Percentiles rank a stretch among this genome's conserved stretches.
Evolutionary conservation across 768 basidiomycete species (phyloP).

Genomic region (Mycena galopus): DNA sequence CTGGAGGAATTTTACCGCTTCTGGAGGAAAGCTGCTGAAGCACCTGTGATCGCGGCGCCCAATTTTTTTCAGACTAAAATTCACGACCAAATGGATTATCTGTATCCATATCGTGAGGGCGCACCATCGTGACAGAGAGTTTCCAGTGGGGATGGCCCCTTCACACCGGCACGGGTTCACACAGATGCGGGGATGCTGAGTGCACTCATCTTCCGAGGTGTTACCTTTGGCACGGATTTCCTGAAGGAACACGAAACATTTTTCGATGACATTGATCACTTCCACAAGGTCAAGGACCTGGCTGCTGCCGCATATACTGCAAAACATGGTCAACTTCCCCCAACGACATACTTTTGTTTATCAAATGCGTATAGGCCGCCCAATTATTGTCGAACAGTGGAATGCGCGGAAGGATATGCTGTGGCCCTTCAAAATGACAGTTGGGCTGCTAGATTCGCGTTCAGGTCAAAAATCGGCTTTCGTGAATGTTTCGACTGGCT

Average conservation of each 20-base stretch:
- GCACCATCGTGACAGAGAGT: not conserved
- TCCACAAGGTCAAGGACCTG: not conserved
- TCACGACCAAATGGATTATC: not conserved
- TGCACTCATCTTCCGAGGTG: not conserved
- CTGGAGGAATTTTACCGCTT: not conserved
- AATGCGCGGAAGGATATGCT: not conserved
- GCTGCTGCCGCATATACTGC: no score
- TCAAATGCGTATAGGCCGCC: not conserved
- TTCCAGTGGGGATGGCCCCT: not conserved
- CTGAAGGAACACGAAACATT: not conserved
- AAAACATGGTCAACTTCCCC: not conserved
- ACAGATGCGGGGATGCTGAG: not conserved
- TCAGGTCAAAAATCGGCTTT: not conserved
- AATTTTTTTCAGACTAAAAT: not conserved
- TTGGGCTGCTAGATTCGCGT: not conserved
- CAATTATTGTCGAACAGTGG: not conserved
- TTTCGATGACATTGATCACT: not conserved
- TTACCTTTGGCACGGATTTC: slow-evolving; percentile 4
- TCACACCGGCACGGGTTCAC: not conserved
- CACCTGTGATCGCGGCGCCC: no score
- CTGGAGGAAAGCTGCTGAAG: not conserved
- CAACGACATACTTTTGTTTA: not conserved
- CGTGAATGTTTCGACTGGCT: not conserved
- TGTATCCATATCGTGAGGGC: slow-evolving; percentile 1
- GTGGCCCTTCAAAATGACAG: not conserved